Evolutionary conservation across 1,284 basidiomycete species (phyloP).

Genomic region (Pseudozyma thailandica): DNA sequence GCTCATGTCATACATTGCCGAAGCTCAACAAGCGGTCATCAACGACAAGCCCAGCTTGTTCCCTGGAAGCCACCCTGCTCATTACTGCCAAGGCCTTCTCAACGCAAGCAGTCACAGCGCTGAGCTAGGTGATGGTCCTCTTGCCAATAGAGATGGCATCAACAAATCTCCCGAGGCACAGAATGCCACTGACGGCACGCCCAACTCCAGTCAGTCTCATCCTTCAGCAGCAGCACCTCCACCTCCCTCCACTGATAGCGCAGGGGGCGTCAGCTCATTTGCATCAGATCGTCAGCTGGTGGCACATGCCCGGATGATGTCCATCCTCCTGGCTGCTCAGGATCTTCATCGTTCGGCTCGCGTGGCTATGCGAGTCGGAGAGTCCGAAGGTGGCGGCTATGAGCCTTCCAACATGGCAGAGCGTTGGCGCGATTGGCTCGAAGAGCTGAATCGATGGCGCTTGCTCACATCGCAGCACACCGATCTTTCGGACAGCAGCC

Average conservation of each 20-base stretch:
- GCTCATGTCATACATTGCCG: conserved; percentile 60
- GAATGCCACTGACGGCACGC: conserved; percentile 15
- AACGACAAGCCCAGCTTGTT: conserved; percentile 48
- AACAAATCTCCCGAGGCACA: conserved; percentile 3
- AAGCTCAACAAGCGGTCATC: conserved; percentile 59
- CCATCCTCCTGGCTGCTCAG: conserved; percentile 52
- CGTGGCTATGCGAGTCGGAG: not conserved
- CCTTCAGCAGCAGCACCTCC: conserved; percentile 12
- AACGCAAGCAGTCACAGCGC: conserved; percentile 41
- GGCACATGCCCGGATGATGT: conserved; percentile 56
- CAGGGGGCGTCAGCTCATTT: conserved; percentile 38
- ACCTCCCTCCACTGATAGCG: conserved; percentile 14
- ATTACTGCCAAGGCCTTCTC: conserved; percentile 53
- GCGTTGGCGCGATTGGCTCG: conserved; percentile 49
- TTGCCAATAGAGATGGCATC: not conserved
- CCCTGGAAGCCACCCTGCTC: conserved; percentile 42
- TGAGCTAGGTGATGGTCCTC: conserved; percentile 17
- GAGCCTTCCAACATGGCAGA: conserved; percentile 38
- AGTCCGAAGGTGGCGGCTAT: conserved; percentile 7
- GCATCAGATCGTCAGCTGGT: conserved; percentile 55
- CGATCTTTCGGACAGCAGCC: conserved; percentile 40
- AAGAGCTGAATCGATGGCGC: conserved; percentile 51
- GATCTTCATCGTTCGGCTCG: conserved; percentile 42
- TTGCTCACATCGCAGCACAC: conserved; percentile 46
- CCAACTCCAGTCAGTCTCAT: conserved; percentile 17